Evolutionary conservation across 257 asterid species (phyloP), one percentile per base, ranked within the genome.

Genomic region (Ocimum tenuiflorum): DNA sequence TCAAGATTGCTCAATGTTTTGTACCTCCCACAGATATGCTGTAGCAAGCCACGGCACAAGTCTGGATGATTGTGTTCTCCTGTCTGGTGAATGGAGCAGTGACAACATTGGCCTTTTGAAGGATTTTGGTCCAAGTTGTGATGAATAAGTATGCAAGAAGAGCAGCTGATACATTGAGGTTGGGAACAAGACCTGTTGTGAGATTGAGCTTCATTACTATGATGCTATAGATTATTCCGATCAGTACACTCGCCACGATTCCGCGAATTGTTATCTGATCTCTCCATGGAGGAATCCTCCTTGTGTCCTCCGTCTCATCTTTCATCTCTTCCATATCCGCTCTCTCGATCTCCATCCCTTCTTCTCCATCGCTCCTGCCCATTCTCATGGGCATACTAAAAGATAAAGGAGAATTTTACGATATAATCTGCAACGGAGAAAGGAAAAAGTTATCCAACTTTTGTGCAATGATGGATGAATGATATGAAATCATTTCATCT

Each of bases 141-240:
- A 88, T 78, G 51, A 86, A 80, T 41, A 91, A 83, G 35, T 75
- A 88, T 11, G 95, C 98, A 65, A 91, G 82, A 54, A 91, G 87
- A 19, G 96, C 95, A 29, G 95, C 98, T 7, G 98, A 91, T 39
- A 91, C 95, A 59, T 86, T 88, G 51, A 91, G 91, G 65, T 88
- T 91, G 0, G 98, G 98, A 43, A 86, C 87, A n/a, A 91, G 96
- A 20, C 97, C 97, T 0, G 97, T 88, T 10, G 95, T 85, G 35
- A 91, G 94, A 60, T 80, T 79, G 4, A 91, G 87, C 82, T 91
- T 91, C 94, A 78, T 86, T 43, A 83, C 96, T 8, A 91, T 85
- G 63, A 86, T 76, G 61, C 97, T 86, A 51, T 86, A 91, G 22
- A 91, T 75, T 2, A 80, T 60, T 20, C 97, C 96, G 43, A 88